Conservation (phyloP, 306 rosid genomes). For the Hippophae tibetana region DNA sequence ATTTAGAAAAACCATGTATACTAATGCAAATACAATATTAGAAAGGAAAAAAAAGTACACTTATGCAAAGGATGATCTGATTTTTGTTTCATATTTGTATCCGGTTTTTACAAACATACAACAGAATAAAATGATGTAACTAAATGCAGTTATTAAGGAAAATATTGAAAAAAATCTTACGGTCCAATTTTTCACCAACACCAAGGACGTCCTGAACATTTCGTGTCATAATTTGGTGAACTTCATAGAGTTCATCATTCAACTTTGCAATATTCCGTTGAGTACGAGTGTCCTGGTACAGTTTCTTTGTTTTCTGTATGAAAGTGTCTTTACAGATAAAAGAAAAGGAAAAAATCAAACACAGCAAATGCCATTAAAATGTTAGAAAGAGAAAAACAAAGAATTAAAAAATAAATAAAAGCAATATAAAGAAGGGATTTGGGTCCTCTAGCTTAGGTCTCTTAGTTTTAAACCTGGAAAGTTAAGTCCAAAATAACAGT, state of each 20-base stretch:
- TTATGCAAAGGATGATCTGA: background rate
- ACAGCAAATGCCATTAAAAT: slow-evolving; percentile 6
- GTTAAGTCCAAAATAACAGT: too few relatives aligned
- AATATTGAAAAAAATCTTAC: slow-evolving; percentile 39
- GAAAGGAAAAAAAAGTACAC: too few relatives aligned
- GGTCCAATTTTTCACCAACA: slow-evolving; percentile 98
- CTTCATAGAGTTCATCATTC: slow-evolving; percentile 98
- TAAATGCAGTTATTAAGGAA: background rate
- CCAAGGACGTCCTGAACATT: slow-evolving; percentile 99
- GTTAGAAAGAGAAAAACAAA: background rate
- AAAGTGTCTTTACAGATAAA: slow-evolving; percentile 59
- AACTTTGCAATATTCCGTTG: slow-evolving; percentile 94
- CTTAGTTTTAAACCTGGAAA: too few relatives aligned
- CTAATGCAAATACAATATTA: too few relatives aligned
- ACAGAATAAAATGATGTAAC: background rate
- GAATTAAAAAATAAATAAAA: background rate
- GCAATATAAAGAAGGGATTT: background rate
- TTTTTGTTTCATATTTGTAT: too few relatives aligned
- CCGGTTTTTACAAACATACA: background rate
- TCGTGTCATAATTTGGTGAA: slow-evolving; percentile 98
- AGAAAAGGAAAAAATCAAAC: slow-evolving; percentile 15
- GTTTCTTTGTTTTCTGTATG: slow-evolving; percentile 94
- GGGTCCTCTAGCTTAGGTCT: too few relatives aligned
- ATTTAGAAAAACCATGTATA: too few relatives aligned
- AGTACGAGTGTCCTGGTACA: slow-evolving; percentile 95